phyloP scores from a whole-genome alignment of 805 yeast genomes.

The Wickerhamomyces xylosicus region DNA sequence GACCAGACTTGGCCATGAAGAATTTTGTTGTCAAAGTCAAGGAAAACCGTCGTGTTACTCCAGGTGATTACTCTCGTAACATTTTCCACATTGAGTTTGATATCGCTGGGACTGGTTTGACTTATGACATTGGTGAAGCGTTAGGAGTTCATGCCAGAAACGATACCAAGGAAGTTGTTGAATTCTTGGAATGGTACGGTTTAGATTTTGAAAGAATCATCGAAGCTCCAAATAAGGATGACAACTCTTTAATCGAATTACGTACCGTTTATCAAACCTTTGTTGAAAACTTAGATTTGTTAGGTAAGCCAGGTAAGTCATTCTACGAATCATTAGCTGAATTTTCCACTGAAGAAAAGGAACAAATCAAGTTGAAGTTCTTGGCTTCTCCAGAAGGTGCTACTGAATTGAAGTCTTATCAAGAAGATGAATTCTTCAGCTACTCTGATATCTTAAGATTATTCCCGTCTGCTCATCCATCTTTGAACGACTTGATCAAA shows the following conservation, averaged over 20 bases:
- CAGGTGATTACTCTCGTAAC: slow-evolving; percentile 80
- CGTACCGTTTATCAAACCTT: slow-evolving; percentile 79
- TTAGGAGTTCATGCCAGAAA: slow-evolving; percentile 92
- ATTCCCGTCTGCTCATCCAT: slow-evolving; percentile 76
- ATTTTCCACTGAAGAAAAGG: slow-evolving; percentile 59
- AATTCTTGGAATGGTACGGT: slow-evolving; percentile 64
- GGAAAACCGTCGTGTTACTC: slow-evolving; percentile 88
- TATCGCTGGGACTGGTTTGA: slow-evolving; percentile 73
- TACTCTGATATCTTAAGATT: slow-evolving; percentile 75
- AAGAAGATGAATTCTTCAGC: slow-evolving; percentile 73
- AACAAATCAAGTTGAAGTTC: slow-evolving; percentile 49
- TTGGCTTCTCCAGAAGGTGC: slow-evolving; percentile 78
- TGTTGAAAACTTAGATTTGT: slow-evolving; percentile 71
- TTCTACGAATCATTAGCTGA: slow-evolving; percentile 78
- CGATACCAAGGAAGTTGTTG: slow-evolving; percentile 48
- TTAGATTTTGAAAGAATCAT: slow-evolving; percentile 60
- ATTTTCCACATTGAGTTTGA: slow-evolving; percentile 96
- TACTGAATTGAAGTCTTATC: slow-evolving; percentile 69
- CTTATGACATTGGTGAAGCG: slow-evolving; percentile 93
- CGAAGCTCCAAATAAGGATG: slow-evolving; percentile 61
- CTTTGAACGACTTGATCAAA: slow-evolving; percentile 51
- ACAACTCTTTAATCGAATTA: slow-evolving; percentile 45
- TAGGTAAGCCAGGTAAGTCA: slow-evolving; percentile 93
- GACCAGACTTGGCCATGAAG: slow-evolving; percentile 84
- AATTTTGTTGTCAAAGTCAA: slow-evolving; percentile 84